Base-by-base conservation (phyloP, 306 rosid genomes). In the Sphenostylis stenocarpa region DNA sequence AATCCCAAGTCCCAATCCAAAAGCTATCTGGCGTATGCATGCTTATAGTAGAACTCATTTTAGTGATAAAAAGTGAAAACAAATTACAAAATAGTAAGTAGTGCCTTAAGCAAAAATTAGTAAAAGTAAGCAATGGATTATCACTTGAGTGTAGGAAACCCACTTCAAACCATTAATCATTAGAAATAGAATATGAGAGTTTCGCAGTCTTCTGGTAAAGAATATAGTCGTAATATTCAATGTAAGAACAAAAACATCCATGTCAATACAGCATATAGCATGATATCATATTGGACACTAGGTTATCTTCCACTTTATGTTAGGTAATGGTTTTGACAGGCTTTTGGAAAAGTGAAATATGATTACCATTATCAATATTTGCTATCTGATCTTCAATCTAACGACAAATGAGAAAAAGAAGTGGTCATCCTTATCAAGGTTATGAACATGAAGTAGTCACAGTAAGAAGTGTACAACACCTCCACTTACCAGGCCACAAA, bases 221-320 rank as follows among this genome's bases (percentile, higher is more conserved):
- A 62, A 70, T 56, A 62, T 60, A 81, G 67, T 74, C 17, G 28
- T 70, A 73, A 39, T 67, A 70, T 31, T 80, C 63, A 70, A 62
- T 20, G 45, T 68, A 33, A 57, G 57, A 51, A 81, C 81, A 73
- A 81, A 80, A 80, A 64, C 84, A 48, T 83, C 83, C 26, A 78
- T 69, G 26, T 81, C 78, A 58, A 76, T 60, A 73, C 69, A 49
- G 76, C 77, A 81, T 61, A 39, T 66, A 47, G 79, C 77, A 79
- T 57, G 49, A 77, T 57, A 52, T 73, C 73, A 71, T 63, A 69
- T 77, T 75, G 80, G 85, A 78, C 61, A 78, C 62, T 58, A 33
- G 43, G 83, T 71, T 73, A 85, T 80, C 73, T 75, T 55, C 78
- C 84, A 70, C 90, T 85, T 70, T 70, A 28, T 51, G 15, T 33